Evolutionary conservation across 352 stramenopile genomes (phyloP).

Genomic region (Pythium graminicola): DNA sequence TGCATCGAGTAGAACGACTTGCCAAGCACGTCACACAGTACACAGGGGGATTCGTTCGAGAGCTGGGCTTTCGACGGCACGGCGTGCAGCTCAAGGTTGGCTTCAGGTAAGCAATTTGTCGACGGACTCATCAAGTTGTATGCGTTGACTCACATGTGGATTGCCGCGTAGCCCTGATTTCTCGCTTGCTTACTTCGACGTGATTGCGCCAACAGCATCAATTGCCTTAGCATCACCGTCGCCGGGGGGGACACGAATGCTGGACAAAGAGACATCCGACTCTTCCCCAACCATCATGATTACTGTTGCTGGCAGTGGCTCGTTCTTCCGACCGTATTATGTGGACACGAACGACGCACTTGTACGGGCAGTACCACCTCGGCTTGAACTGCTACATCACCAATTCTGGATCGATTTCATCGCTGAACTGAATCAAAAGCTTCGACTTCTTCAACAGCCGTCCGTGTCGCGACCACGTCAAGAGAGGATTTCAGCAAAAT

Average conservation of each 20-base stretch:
- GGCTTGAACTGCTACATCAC: conserved; percentile 62
- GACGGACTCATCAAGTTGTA: too few species aligned
- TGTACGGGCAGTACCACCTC: conserved; percentile 61
- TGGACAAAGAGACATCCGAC: conserved; percentile 4
- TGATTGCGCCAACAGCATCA: conserved; percentile 33
- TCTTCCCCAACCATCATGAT: conserved; percentile 27
- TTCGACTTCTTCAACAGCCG: conserved; percentile 63
- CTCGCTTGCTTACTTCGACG: conserved; percentile 75
- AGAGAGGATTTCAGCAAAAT: conserved; percentile 22
- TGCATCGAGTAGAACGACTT: conserved; percentile 55
- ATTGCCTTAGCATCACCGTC: conserved; percentile 2
- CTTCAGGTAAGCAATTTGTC: conserved; percentile 38
- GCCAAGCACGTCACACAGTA: conserved; percentile 61
- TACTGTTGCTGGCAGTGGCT: conserved; percentile 64
- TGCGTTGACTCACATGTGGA: too few species aligned
- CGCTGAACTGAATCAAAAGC: conserved; percentile 54
- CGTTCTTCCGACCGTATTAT: conserved; percentile 75
- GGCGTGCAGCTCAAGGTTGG: conserved; percentile 72
- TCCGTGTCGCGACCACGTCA: conserved; percentile 30
- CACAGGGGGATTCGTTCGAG: conserved; percentile 69
- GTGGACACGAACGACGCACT: conserved; percentile 82
- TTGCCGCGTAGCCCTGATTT: conserved; percentile 71
- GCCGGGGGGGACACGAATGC: conserved; percentile 5
- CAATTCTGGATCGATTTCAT: conserved; percentile 84
- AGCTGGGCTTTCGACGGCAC: conserved; percentile 74